Conservation (phyloP, 78 protist species). For the Isochrysis galbana region DNA sequence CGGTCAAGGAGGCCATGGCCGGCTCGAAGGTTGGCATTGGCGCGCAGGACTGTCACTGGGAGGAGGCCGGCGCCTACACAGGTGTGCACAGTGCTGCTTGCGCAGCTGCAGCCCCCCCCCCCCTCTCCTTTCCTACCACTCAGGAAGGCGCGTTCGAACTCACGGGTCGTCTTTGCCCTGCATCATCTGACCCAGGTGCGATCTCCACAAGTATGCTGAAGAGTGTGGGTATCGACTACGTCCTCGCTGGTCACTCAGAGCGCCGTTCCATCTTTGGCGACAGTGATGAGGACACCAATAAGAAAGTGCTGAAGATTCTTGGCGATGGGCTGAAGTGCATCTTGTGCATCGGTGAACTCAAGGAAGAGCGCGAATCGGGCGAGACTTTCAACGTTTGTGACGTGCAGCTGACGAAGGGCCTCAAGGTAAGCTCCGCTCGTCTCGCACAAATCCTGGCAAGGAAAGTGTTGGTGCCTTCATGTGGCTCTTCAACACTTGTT, state of each 20-base stretch:
- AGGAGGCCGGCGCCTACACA: conserved; percentile 47
- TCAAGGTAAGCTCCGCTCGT: too few species aligned
- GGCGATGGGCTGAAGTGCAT: conserved; percentile 82
- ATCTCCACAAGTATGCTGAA: neutral
- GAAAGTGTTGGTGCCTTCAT: too few species aligned
- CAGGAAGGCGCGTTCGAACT: neutral
- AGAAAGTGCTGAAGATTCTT: conserved; percentile 72
- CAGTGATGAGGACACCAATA: conserved; percentile 61
- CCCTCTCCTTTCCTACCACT: neutral
- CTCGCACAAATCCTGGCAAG: too few species aligned
- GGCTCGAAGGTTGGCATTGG: conserved; percentile 31
- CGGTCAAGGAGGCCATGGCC: conserved; percentile 3
- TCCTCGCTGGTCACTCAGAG: conserved; percentile 97
- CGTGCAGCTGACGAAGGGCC: conserved; percentile 31
- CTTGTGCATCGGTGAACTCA: conserved; percentile 94
- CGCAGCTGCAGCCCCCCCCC: too few species aligned
- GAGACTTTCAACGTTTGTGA: conserved; percentile 50
- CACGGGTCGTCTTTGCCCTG: neutral
- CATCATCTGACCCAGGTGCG: conserved; percentile 32
- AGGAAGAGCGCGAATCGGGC: conserved; percentile 84
- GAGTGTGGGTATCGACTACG: conserved; percentile 67
- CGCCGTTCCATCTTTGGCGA: conserved; percentile 92
- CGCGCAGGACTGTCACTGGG: conserved; percentile 35
- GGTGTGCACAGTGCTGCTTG: too few species aligned
- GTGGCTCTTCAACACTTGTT: too few species aligned